Base-by-base conservation (phyloP, 2,329 filamentous ascomycete species). In the Colletotrichum somersetense region DNA sequence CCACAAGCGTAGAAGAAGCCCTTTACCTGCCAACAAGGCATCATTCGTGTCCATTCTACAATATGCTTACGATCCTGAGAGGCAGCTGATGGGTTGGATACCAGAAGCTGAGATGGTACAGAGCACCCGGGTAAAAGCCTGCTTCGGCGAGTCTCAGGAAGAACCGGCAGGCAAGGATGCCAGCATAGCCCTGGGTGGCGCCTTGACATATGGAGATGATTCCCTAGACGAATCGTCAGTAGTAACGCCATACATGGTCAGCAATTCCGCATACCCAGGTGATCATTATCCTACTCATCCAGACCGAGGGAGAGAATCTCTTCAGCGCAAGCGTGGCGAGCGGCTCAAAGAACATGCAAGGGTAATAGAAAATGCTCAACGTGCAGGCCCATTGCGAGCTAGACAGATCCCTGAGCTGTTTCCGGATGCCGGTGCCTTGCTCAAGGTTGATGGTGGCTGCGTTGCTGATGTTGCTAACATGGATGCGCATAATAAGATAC, bases 1-100 rank as follows among this genome's bases (percentile, higher is more conserved):
- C 78, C 78, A 38, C 76, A 79, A 1, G 79, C 79, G 52, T 79
- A 80, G 53, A 81, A 79, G 71, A 81, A 78, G 1, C 78, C 79
- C 76, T 78, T 20, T 0, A 4, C 1, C 1, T 6, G 42, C 73
- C n/a, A 73, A 62, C 11, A 8, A 16, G 16, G 58, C 14, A 16
- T 55, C 7, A 10, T n/a, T 56, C 20, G 20, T 8, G 3, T 16
- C 35, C 16, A 64, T 16, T 6, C 5, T 18, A 5, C 2, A n/a
- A 12, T 12, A 7, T 35, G 48, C 75, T 48, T 40, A 76, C 77
- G 26, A 82, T 80, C 7, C 80, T 74, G 1, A 81, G 75, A 2
- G 80, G 73, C 10, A 80, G 76, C 53, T 75, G 76, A 1, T 80
- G 75, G 5, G 79, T 77, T 0, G 79, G 78, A 67, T 80, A 81